phyloP scores from a whole-genome alignment of 495 filamentous ascomycete genomes.

The Amniculicola lignicola region DNA sequence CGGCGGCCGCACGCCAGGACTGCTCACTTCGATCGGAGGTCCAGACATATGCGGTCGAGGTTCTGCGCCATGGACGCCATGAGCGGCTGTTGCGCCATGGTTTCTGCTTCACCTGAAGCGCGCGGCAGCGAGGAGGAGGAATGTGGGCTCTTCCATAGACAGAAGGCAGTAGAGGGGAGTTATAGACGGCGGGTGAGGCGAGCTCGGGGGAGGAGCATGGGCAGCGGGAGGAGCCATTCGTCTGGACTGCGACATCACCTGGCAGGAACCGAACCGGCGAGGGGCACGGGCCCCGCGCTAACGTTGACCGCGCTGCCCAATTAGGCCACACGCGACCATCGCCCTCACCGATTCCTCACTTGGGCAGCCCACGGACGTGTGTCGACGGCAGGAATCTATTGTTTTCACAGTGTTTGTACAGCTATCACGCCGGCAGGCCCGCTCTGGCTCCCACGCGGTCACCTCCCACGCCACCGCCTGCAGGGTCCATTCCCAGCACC shows the following conservation, averaged over 20 bases:
- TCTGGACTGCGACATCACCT: neutral
- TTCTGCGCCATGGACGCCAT: constrained; percentile 5
- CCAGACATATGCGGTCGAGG: constrained; percentile 36
- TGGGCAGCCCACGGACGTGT: too few species aligned
- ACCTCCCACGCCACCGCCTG: too few species aligned
- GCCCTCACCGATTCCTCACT: too few species aligned
- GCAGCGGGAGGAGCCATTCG: neutral
- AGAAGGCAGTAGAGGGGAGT: constrained; percentile 3
- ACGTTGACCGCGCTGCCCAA: neutral
- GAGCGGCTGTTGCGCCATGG: constrained; percentile 28
- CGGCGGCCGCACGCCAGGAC: neutral
- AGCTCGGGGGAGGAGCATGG: neutral
- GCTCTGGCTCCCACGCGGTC: too few species aligned
- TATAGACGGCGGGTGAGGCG: neutral
- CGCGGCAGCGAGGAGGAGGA: constrained; percentile 11
- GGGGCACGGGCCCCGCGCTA: neutral
- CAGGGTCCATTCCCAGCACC: too few species aligned
- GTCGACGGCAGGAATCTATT: too few species aligned
- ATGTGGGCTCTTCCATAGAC: constrained; percentile 22
- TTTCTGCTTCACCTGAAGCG: constrained; percentile 29
- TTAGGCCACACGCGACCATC: too few species aligned
- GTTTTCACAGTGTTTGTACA: too few species aligned
- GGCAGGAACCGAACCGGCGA: neutral
- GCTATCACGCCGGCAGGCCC: too few species aligned
- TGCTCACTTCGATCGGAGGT: constrained; percentile 41